Base-by-base conservation (phyloP, 108 stramenopile species). In the Parietichytrium sp. region DNA sequence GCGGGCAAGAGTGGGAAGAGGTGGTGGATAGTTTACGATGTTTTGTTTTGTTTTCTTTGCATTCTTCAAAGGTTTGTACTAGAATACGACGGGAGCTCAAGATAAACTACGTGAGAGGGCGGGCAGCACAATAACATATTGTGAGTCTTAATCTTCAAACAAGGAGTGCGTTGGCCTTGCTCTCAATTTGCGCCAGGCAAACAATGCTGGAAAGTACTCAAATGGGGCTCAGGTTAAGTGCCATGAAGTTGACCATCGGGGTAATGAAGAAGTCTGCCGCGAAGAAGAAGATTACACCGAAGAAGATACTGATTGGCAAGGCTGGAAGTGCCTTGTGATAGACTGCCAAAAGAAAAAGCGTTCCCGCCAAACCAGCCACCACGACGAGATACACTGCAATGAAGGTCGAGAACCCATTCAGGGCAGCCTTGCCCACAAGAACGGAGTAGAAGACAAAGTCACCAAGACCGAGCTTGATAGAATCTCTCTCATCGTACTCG, bases 371-470 rank as follows among this genome's bases (percentile, higher is more conserved):
- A 3, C 95, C 96, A 26, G 87, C 83, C 1, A 98, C 83, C 77
- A 98, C 91, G 2, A 89, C 92, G 30, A 96, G 54, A 47, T 93
- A 90, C 79, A 93, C 95, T 13, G 95, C 88, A 4, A 90, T 93
- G 84, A 94, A 95, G 47, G 95, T 88, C 29, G 95, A 88, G 84
- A 98, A 96, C 45, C 95, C 93, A 77, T 92, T 88, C 55, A 90
- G 83, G 3, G 95, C 94, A 36, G 97, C 97, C 80, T 94, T 93
- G 55, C 95, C 91, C 29, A 96, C 95, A 54, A 98, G 86, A 6
- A 98, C 92, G 52, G 90, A 91, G 84, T 98, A 98, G 77, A 98
- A 98, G 16, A 98, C 95, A 84, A 98, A 98, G 83, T 98, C 97
- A 0, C 96, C 96, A 3, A 90, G 86, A 13, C 88, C 89, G 38